A percentile compares a stretch with the other conserved stretches of the same genome.
Conservation (phyloP, 2,329 filamentous ascomycete genomes). For the Phyllosticta ampelicida region DNA sequence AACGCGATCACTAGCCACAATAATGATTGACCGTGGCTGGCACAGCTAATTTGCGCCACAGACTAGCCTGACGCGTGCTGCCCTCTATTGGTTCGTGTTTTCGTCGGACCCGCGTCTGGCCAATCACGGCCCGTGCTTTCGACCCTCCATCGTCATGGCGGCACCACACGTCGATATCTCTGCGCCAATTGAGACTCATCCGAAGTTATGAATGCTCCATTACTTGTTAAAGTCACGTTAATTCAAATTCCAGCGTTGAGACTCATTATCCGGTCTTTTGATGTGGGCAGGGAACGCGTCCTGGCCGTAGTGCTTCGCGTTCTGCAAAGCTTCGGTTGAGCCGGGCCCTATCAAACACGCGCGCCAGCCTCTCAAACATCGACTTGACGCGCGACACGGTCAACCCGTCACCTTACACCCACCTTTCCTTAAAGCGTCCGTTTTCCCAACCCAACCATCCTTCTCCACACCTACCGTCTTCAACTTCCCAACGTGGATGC, state of each 20-base stretch:
- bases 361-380: slow-evolving; percentile 4
- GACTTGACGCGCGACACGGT: slow-evolving; percentile 2
- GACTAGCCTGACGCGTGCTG: too few relatives aligned
- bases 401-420: neutral
- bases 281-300: neutral
- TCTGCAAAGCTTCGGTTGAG: neutral
- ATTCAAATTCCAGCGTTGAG: neutral
- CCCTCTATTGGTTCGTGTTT: too few relatives aligned
- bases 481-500: slow-evolving; percentile 3
- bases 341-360: neutral
- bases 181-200: neutral
- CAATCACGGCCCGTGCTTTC: neutral
- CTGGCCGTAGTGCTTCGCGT: neutral
- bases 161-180: neutral
- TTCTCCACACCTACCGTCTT: slow-evolving; percentile 6
- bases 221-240: neutral
- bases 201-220: neutral
- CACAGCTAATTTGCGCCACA: too few relatives aligned
- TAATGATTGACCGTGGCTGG: neutral
- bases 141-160: neutral
- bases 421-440: slow-evolving; percentile 1
- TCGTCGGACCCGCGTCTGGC: neutral
- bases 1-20: neutral
- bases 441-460: neutral
- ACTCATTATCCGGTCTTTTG: neutral